Evolutionary conservation across 768 basidiomycete genomes (phyloP).

Genomic region (Boletus insuetus): DNA sequence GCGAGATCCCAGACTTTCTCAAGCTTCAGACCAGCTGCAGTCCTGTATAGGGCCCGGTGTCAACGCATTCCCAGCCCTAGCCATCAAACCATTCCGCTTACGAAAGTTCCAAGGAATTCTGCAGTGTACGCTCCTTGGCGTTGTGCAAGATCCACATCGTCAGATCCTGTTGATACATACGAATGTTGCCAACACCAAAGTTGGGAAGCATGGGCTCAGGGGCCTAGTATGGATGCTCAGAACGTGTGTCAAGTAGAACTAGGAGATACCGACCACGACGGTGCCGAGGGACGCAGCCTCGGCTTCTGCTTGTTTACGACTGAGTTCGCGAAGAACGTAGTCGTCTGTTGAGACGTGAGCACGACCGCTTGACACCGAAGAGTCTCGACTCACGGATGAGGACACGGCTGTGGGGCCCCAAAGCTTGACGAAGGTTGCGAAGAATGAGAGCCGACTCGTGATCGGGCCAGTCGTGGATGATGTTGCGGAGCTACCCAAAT

Average conservation of each 20-base stretch:
- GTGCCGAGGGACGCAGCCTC: constrained; percentile 14
- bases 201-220: constrained; percentile 34
- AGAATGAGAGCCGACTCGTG: constrained; percentile 25
- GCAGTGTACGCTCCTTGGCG: constrained; percentile 32
- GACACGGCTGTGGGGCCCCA: constrained; percentile 29
- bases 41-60: constrained; percentile 11
- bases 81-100: constrained; percentile 7
- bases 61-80: not conserved
- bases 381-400: constrained; percentile 28
- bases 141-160: constrained; percentile 31
- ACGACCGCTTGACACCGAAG: not conserved
- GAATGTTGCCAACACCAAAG: constrained; percentile 31
- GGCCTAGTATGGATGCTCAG: constrained; percentile 20
- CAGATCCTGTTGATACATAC: constrained; percentile 31
- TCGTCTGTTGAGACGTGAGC: constrained; percentile 18
- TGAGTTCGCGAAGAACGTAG: constrained; percentile 17
- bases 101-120: constrained; percentile 28
- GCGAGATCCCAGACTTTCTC: constrained; percentile 33
- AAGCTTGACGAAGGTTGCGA: constrained; percentile 28
- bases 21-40: constrained; percentile 25
- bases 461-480: constrained; percentile 36
- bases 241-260: not conserved
- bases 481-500: constrained; percentile 17
- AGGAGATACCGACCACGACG: constrained; percentile 12
- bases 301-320: constrained; percentile 10